These are phyloP conservation scores for Rhynchosporium secalis DNA, from an alignment of 2,329 filamentous ascomycete genomes.

Conservation along the genomic window DNA sequence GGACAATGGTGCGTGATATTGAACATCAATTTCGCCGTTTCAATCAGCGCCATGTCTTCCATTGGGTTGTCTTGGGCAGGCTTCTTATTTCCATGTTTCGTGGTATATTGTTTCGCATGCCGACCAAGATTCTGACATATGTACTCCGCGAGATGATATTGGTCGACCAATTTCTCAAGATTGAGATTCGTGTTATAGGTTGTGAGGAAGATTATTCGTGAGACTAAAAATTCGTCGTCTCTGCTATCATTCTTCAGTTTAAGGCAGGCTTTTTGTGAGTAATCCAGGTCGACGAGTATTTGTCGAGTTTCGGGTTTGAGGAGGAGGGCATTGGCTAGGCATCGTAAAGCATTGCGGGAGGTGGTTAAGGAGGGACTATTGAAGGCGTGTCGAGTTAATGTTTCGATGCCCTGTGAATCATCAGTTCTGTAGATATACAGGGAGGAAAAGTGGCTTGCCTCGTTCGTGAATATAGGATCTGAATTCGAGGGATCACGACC, in stretches of 20 bases:
- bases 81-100: constrained; percentile 35
- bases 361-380: constrained; percentile 61
- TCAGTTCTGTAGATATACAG: constrained; percentile 23
- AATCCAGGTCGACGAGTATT: constrained; percentile 69
- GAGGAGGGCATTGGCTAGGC: constrained; percentile 81
- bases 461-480: constrained; percentile 79
- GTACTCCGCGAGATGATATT: constrained; percentile 65
- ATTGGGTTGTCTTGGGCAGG: constrained; percentile 52
- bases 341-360: constrained; percentile 75
- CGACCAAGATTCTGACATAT: constrained; percentile 69
- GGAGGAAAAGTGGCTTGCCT: constrained; percentile 50
- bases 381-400: constrained; percentile 72
- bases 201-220: constrained; percentile 76
- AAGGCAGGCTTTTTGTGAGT: constrained; percentile 65
- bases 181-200: constrained; percentile 76
- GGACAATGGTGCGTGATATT: constrained; percentile 79
- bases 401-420: constrained; percentile 65
- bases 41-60: constrained; percentile 76
- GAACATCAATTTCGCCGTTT: constrained; percentile 86
- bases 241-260: constrained; percentile 70
- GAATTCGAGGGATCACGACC: constrained; percentile 72
- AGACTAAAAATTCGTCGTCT: constrained; percentile 84
- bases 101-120: constrained; percentile 60
- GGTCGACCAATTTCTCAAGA: constrained; percentile 62
- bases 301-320: constrained; percentile 68